Base-by-base conservation (phyloP, 352 stramenopile genomes). In the Pythium aquatile region DNA sequence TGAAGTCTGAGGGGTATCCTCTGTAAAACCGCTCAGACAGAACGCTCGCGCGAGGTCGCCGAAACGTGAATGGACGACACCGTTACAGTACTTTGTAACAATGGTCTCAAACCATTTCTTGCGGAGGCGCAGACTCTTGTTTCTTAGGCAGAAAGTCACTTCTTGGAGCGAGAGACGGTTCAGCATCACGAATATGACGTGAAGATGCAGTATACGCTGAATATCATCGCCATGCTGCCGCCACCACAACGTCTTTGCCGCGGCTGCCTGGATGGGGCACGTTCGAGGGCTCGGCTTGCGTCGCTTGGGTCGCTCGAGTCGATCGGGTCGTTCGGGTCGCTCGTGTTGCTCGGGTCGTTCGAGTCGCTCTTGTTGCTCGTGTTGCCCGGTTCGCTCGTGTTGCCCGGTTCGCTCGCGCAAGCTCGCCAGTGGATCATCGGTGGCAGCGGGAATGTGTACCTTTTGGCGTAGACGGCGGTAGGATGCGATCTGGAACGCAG, bases 401-500 rank as follows among this genome's bases (percentile, higher is more conserved):
- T n/a, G n/a, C n/a, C 37, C 37, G 37, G 13, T 44, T 11, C 37
- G 37, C 13, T 44, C 37, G 37, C 37, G 37, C 13, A 57, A 28
- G 2, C 8, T 26, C 14, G 30, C 60, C n/a, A 66, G 52, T 35
- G 61, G 52, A 49, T 61, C 32, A 42, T 65, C 29, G 28, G 46
- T 8, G n/a, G 44, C n/a, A 33, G 13, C 10, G 6, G 58, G 47
- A 17, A 58, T 65, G 47, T 57, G 57, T 35, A 58, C 48, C 20
- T 57, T 40, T 20, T 55, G 44, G 5, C 53, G 32, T 14, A 70
- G 69, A 8, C 74, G 66, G 20, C 74, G 66, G 51, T 81, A 78
- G 7, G 74, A 81, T n/a, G 75, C 40, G 3, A 81, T 57, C 16
- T 63, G 58, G 24, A 81, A 81, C 6, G 37, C 58, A 1, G 71